A percentile compares a stretch with the other conserved stretches of the same genome.
phyloP scores from a whole-genome alignment of 2,329 filamentous ascomycete genomes.

The Xylaria sp. region DNA sequence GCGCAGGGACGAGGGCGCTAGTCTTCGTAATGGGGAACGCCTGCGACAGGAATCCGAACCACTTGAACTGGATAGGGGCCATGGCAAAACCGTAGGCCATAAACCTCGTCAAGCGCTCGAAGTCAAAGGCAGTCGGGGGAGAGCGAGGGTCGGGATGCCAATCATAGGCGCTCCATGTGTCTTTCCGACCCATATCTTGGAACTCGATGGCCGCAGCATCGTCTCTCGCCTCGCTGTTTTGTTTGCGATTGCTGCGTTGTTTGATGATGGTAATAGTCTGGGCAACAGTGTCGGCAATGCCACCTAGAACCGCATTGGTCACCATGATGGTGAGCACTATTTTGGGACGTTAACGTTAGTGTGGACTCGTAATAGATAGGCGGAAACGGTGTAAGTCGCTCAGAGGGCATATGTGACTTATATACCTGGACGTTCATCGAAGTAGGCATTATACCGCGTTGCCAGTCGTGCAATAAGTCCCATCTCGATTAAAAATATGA shows the following conservation, averaged over 20 bases:
- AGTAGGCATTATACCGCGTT: conserved; percentile 88
- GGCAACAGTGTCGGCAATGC: conserved; percentile 92
- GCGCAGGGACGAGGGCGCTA: conserved; percentile 65
- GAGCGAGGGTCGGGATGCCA: conserved; percentile 58
- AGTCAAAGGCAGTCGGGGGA: conserved; percentile 83
- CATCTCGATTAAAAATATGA: conserved; percentile 86
- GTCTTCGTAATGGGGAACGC: conserved; percentile 81
- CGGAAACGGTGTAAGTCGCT: neutral
- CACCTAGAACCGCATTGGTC: conserved; percentile 91
- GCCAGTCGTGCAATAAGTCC: conserved; percentile 74
- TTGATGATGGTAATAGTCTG: conserved; percentile 85
- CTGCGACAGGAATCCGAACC: conserved; percentile 81
- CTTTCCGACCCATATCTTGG: conserved; percentile 77
- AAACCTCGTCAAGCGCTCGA: conserved; percentile 88
- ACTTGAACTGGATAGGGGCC: conserved; percentile 91
- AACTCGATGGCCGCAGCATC: conserved; percentile 82
- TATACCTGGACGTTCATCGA: conserved; percentile 76
- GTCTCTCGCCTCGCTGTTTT: conserved; percentile 51
- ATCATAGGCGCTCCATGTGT: conserved; percentile 59
- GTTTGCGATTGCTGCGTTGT: conserved; percentile 58
- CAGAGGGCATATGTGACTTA: neutral
- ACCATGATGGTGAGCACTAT: conserved; percentile 96
- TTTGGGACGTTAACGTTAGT: conserved; percentile 3
- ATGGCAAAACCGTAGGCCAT: conserved; percentile 97
- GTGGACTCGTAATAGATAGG: neutral